Evolutionary conservation across 805 yeast genomes (phyloP).

Genomic region (Starmerella scarabaei): DNA sequence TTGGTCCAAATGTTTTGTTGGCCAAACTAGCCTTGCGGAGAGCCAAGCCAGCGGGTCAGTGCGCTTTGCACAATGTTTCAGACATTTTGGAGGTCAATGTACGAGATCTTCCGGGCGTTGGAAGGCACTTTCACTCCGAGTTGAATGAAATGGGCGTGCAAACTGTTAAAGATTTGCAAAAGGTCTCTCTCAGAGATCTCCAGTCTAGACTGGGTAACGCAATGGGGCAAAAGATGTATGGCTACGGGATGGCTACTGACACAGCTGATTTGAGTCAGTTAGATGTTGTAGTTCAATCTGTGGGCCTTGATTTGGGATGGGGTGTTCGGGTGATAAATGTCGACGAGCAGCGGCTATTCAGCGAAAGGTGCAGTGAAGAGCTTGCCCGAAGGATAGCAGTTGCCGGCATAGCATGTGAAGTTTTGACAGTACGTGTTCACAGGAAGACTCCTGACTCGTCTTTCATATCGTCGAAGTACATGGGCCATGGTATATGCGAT

Average conservation of each 20-base stretch:
- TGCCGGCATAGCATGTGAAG: constrained; percentile 29
- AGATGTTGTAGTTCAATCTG: constrained; percentile 45
- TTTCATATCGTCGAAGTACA: constrained; percentile 55
- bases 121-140: constrained; percentile 33
- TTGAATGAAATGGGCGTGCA: constrained; percentile 30
- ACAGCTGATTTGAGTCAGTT: constrained; percentile 34
- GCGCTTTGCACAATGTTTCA: constrained; percentile 27
- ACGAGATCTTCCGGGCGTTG: constrained; percentile 34
- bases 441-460: constrained; percentile 56
- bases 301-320: constrained; percentile 83
- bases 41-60: constrained; percentile 72
- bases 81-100: constrained; percentile 24
- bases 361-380: constrained; percentile 46
- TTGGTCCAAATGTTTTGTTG: constrained; percentile 55
- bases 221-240: constrained; percentile 50
- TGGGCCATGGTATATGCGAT: constrained; percentile 80
- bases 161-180: constrained; percentile 32
- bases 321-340: constrained; percentile 63
- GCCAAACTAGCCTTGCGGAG: constrained; percentile 60
- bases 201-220: constrained; percentile 50
- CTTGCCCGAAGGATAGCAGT: constrained; percentile 39
- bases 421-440: constrained; percentile 48
- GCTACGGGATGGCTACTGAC: constrained; percentile 58
- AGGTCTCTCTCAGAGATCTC: constrained; percentile 29
- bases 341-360: constrained; percentile 51